These are phyloP conservation scores for Termitomyces bulborhizus DNA, from an alignment of 768 basidiomycete genomes.

Conservation along the genomic window DNA sequence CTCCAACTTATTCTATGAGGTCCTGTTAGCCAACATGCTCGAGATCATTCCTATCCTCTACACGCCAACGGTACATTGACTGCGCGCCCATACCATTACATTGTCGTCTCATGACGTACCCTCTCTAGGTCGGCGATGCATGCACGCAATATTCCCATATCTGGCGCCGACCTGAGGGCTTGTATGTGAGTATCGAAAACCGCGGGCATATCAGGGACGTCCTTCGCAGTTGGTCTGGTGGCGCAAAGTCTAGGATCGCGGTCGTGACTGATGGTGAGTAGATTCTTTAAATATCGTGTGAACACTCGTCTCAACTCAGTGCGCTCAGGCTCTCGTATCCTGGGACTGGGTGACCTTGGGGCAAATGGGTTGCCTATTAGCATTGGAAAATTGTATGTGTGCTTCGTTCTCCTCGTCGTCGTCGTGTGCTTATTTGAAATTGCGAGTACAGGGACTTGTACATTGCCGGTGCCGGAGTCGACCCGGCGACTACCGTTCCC, in stretches of 20 bases:
- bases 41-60: constrained; percentile 69
- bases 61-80: constrained; percentile 55
- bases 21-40: constrained; percentile 55
- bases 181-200: constrained; percentile 60
- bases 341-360: constrained; percentile 54
- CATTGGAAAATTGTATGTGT: constrained; percentile 63
- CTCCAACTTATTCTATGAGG: constrained; percentile 58
- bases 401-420: not conserved
- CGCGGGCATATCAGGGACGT: constrained; percentile 58
- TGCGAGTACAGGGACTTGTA: constrained; percentile 48
- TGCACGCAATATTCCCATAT: constrained; percentile 68
- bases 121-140: constrained; percentile 55
- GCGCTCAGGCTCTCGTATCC: constrained; percentile 54
- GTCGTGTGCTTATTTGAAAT: not conserved
- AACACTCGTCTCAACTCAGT: not conserved
- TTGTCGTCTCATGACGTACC: constrained; percentile 10
- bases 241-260: constrained; percentile 48
- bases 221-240: constrained; percentile 44
- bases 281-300: constrained; percentile 14
- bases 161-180: constrained; percentile 56
- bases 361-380: constrained; percentile 53
- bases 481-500: constrained; percentile 49
- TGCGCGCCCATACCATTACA: not conserved
- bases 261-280: constrained; percentile 69
- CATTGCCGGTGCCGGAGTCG: constrained; percentile 64